phyloP scores from a whole-genome alignment of 371 early-diverging fungal genomes.

The Apophysomyces variabilis region DNA sequence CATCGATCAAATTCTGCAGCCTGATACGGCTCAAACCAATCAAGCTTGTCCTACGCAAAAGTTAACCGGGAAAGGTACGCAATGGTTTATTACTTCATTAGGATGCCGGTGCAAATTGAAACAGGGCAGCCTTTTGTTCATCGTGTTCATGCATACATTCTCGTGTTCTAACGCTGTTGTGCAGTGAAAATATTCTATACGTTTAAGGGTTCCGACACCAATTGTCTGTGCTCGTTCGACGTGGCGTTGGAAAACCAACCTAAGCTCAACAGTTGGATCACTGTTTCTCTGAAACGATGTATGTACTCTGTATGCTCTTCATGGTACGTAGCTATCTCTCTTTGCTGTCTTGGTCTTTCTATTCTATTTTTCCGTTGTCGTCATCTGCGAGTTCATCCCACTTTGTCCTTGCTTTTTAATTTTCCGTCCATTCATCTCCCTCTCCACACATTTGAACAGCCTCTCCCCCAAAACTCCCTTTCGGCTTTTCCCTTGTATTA shows the following conservation, averaged over 20 bases:
- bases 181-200: constrained; percentile 46
- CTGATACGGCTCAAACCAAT: constrained; percentile 16
- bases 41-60: constrained; percentile 14
- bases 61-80: constrained; percentile 23
- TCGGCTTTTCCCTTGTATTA: constrained; percentile 6
- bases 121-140: constrained; percentile 3
- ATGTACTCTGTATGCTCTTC: constrained; percentile 39
- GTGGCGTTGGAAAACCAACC: constrained; percentile 20
- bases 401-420: constrained; percentile 8
- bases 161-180: constrained; percentile 1
- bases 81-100: constrained; percentile 20
- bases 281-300: constrained; percentile 35
- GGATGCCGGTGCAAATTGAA: constrained; percentile 11
- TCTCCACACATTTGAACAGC: background rate
- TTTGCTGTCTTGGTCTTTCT: too few species aligned
- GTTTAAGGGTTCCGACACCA: constrained; percentile 40
- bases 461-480: constrained; percentile 4
- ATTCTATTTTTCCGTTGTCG: background rate
- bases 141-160: constrained; percentile 10
- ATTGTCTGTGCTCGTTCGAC: constrained; percentile 39
- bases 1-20: constrained; percentile 28
- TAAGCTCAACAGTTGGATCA: constrained; percentile 31
- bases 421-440: constrained; percentile 12
- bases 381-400: constrained; percentile 7
- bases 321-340: constrained; percentile 24